These are phyloP conservation scores for Cairneyella variabilis DNA, from an alignment of 495 filamentous ascomycete genomes.

Conservation along the genomic window DNA sequence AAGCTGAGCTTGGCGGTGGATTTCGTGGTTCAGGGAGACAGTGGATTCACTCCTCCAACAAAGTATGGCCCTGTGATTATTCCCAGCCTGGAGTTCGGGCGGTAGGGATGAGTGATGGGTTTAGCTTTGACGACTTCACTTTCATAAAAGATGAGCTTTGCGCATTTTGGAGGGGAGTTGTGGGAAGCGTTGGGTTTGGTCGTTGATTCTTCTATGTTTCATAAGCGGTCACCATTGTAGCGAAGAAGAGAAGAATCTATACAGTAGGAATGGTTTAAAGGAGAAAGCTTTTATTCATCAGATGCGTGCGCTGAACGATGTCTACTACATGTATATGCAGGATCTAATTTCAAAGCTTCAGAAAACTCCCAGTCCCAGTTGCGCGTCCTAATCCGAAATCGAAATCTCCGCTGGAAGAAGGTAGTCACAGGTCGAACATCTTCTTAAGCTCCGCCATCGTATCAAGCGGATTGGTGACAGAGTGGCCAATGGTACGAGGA, in stretches of 20 bases:
- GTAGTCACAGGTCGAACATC: constrained; percentile 64
- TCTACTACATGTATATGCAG: too few species aligned
- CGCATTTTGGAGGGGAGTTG: constrained; percentile 22
- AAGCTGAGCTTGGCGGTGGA: constrained; percentile 88
- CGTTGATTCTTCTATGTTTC: not conserved
- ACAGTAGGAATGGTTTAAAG: not conserved
- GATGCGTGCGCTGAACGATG: too few species aligned
- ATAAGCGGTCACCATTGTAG: not conserved
- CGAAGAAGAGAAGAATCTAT: not conserved
- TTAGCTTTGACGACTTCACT: not conserved
- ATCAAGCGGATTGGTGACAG: constrained; percentile 76
- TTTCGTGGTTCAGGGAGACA: constrained; percentile 95
- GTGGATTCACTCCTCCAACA: constrained; percentile 69
- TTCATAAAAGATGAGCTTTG: constrained; percentile 5
- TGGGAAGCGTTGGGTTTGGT: constrained; percentile 14
- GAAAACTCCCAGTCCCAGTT: too few species aligned
- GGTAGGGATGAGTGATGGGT: constrained; percentile 27
- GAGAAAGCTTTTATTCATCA: too few species aligned
- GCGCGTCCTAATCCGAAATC: too few species aligned
- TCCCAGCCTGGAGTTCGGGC: constrained; percentile 84
- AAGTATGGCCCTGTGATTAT: constrained; percentile 98
- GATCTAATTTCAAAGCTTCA: too few species aligned
- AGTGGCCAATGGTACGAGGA: constrained; percentile 74
- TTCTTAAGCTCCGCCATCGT: constrained; percentile 72
- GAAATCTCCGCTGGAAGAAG: too few species aligned